phyloP scores from a whole-genome alignment of 148 eudicot species.

The Vaccinium macrocarpon region DNA sequence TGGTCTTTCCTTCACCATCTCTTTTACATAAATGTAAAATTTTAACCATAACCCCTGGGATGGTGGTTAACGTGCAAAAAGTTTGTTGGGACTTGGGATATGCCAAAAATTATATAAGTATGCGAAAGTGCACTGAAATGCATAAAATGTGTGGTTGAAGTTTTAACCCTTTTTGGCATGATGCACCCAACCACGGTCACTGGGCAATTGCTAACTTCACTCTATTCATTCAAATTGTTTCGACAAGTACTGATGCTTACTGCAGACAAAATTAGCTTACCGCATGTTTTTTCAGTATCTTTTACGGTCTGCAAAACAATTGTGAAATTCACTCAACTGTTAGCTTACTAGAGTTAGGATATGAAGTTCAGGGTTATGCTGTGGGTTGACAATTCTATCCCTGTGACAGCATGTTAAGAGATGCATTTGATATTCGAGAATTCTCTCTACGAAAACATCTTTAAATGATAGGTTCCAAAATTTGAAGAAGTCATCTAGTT shows the following conservation, averaged over 20 bases:
- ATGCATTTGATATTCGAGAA: neutral
- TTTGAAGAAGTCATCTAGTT: neutral
- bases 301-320: neutral
- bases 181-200: neutral
- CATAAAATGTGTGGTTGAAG: neutral
- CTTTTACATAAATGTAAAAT: neutral
- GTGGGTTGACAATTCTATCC: neutral
- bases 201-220: neutral
- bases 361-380: neutral
- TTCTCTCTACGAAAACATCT: neutral
- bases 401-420: neutral
- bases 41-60: neutral
- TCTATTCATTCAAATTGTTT: neutral
- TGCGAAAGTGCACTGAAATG: neutral
- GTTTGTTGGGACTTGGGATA: neutral
- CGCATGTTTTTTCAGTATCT: neutral
- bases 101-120: neutral
- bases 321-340: neutral
- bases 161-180: neutral
- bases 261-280: neutral
- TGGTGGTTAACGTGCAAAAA: neutral
- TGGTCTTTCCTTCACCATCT: neutral
- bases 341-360: neutral
- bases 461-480: neutral
- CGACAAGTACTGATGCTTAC: neutral